Evolutionary conservation across 108 stramenopile species (phyloP), one percentile per base, ranked within the genome.

Genomic region (Aurantiochytrium sp.): DNA sequence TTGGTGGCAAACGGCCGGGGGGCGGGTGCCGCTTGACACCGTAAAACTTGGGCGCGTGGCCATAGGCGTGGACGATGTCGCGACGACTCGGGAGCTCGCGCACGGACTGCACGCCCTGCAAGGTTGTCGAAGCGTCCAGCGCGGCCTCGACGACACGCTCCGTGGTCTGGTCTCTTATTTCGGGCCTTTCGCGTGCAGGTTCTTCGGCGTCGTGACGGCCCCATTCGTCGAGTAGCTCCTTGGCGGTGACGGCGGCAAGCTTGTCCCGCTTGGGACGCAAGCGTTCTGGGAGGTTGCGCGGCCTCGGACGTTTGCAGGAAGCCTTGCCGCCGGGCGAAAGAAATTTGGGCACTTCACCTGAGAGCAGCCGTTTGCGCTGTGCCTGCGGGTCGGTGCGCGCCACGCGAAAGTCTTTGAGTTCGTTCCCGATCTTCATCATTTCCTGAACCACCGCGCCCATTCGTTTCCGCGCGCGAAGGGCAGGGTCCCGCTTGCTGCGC

Each of bases 381-480:
- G 59, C 59, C 10, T 65, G 32, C 34, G 59, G 59, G 32, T 3
- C 1, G 34, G 32, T 27, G 22, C 19, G 15, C 2, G 59, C 59
- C 8, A 65, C 59, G 34, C 73, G 42, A 81, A 81, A 41, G 30
- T 41, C 42, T 24, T 81, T 41, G 24, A 48, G 45, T 1, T 81
- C 73, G 73, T 81, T 48, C 15, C 42, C 45, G 32, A 48, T 48
- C 30, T 81, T 48, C 73, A 81, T 81, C 73, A 81, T 81, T 3
- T 81, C 73, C 39, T 39, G 73, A 6, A 48, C 45, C 0, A 81
- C 21, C 12, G 6, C 10, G 45, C 39, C 42, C 17, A 81, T 42
- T 24, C 73, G 50, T 48, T 81, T 81, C 45, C 73, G 73, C n/a
- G 73, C 73, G 45, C 73, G 73, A 81, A 48, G 50, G 12, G 39